Base-by-base conservation (phyloP, 768 basidiomycete species). In the Mycena pura region DNA sequence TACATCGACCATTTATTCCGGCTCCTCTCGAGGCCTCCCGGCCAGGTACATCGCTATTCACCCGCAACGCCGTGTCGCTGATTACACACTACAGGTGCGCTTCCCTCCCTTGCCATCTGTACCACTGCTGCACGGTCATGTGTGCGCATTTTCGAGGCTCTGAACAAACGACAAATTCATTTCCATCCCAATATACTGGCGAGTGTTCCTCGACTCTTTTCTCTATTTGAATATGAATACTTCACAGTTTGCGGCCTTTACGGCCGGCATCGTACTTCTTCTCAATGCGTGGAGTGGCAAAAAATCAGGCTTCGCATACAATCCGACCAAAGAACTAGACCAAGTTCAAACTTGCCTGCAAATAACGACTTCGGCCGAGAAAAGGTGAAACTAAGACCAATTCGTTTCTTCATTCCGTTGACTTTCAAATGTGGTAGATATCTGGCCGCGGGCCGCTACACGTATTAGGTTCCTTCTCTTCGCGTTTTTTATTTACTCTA, bases 1-100 rank as follows among this genome's bases (percentile, higher is more conserved):
- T 90, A 39, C 90, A 92, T 70, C 79, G 89, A 28, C 87, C 88
- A 3, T 91, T 88, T 74, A 85, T 91, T 47, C 85, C 86, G 0
- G 78, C 80, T 0, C 78, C 82, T 3, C 73, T 76, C 28, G 81
- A 80, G 49, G 75, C 60, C 15, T 62, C 71, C 4, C 60, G 51
- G n/a, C 41, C 53, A 49, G 39, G 53, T 61, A 29, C 32, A n/a
- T 54, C n/a, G 5, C 2, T 21, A 21, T 22, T 47, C 21, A 14
- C 15, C 31, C 69, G n/a, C 21, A 14, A 25, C 15, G 9, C 10
- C 5, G 8, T 19, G 13, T 17, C 11, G 19, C 53, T 48, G 29
- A 38, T 24, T 34, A 39, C 17, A 15, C 5, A 4, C n/a, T 60
- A 61, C 8, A 52, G 64, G 24, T 19, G 40, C 55, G 1, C 74